Percentiles rank a stretch among this genome's conserved stretches.
These are phyloP conservation scores for Auricularia heimuer DNA, from an alignment of 768 basidiomycete species.

Conservation along the genomic window DNA sequence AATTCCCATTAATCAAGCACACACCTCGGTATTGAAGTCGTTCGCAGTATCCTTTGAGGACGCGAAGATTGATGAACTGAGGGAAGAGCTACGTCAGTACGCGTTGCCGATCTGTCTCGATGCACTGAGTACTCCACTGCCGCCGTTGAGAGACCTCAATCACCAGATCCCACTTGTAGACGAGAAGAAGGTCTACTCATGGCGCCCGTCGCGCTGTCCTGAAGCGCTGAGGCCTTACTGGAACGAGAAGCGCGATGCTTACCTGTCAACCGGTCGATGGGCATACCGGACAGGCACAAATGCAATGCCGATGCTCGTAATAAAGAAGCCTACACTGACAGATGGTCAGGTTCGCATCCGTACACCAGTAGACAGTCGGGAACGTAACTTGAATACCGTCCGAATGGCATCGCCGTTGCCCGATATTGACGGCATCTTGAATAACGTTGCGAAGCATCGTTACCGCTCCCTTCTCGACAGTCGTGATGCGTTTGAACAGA, in stretches of 20 bases:
- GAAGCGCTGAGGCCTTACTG: slow-evolving; percentile 19
- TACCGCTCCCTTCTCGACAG: slow-evolving; percentile 20
- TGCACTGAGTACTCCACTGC: slow-evolving; percentile 23
- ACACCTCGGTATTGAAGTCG: not conserved
- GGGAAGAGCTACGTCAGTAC: slow-evolving; percentile 16
- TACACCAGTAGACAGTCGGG: slow-evolving; percentile 18
- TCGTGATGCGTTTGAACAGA: slow-evolving; percentile 25
- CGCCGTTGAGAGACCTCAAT: slow-evolving; percentile 31
- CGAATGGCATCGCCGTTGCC: slow-evolving; percentile 21
- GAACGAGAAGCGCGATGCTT: slow-evolving; percentile 21
- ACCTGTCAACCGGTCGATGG: slow-evolving; percentile 24
- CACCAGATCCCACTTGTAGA: slow-evolving; percentile 33
- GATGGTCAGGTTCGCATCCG: slow-evolving; percentile 13
- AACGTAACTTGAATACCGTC: slow-evolving; percentile 23
- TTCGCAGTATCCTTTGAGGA: not conserved
- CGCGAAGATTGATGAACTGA: not conserved
- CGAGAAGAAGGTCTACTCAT: slow-evolving; percentile 21
- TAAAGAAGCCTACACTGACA: slow-evolving; percentile 17
- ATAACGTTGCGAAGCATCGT: slow-evolving; percentile 12
- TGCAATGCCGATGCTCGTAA: slow-evolving; percentile 24
- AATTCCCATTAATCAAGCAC: not conserved
- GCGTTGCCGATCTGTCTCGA: slow-evolving; percentile 18
- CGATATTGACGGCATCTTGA: slow-evolving; percentile 19
- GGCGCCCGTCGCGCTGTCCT: slow-evolving; percentile 24
- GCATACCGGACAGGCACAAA: slow-evolving; percentile 17